A percentile compares a stretch with the other conserved stretches of the same genome.
These are phyloP conservation scores for Fusarium heterosporum DNA, from an alignment of 2,329 filamentous ascomycete species.

Conservation along the genomic window DNA sequence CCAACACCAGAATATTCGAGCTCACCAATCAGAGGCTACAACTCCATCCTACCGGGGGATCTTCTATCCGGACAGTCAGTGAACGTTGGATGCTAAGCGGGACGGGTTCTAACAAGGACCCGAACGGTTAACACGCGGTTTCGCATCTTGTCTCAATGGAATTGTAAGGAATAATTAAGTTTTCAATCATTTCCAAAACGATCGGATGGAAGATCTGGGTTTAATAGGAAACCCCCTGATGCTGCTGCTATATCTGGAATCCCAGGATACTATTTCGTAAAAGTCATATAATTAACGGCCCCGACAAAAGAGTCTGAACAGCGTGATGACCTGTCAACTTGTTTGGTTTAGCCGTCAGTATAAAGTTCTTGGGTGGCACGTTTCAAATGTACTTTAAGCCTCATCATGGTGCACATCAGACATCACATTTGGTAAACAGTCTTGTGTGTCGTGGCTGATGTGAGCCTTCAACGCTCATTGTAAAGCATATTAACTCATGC, in stretches of 20 bases:
- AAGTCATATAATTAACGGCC: background rate
- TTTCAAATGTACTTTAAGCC: background rate
- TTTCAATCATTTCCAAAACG: slow-evolving; percentile 16
- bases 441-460: slow-evolving; percentile 30
- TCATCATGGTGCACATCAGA: background rate
- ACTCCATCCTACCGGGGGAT: slow-evolving; percentile 14
- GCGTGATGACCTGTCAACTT: background rate
- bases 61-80: slow-evolving; percentile 29
- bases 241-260: background rate
- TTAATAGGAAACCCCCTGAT: background rate
- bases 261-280: background rate
- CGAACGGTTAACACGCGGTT: slow-evolving; percentile 31
- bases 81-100: slow-evolving; percentile 10
- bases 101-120: slow-evolving; percentile 24
- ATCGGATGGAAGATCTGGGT: slow-evolving; percentile 3
- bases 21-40: slow-evolving; percentile 12
- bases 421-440: background rate
- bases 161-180: background rate
- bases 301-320: slow-evolving; percentile 6
- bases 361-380: slow-evolving; percentile 1
- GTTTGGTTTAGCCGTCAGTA: slow-evolving; percentile 12
- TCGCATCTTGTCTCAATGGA: slow-evolving; percentile 17
- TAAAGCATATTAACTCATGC: background rate
- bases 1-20: background rate
- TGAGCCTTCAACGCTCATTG: slow-evolving; percentile 32